A percentile compares a stretch with the other conserved stretches of the same genome.
phyloP scores from a whole-genome alignment of 225 moss, liverwort and hornwort genomes.

The Lunularia cruciata region DNA sequence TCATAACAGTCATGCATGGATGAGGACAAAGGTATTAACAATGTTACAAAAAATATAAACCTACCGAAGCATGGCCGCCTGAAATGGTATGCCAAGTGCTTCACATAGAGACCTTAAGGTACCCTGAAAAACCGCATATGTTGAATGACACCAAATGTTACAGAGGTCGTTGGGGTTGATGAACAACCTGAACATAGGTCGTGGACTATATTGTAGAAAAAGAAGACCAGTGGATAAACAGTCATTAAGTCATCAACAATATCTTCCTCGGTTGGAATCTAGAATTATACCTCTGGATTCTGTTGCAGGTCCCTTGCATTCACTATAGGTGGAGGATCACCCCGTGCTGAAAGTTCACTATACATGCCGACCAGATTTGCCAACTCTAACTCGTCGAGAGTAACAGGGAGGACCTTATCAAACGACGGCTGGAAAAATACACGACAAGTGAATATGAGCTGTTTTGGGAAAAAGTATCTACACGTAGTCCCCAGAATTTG shows the following conservation, averaged over 20 bases:
- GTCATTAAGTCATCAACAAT: too few relatives aligned
- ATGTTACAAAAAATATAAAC: not conserved
- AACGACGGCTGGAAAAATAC: slow-evolving; percentile 66
- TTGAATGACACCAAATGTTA: too few relatives aligned
- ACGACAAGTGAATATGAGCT: too few relatives aligned
- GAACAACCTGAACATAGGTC: too few relatives aligned
- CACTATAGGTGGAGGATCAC: slow-evolving; percentile 72
- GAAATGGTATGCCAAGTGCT: slow-evolving; percentile 76
- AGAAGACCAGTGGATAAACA: too few relatives aligned
- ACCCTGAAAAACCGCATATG: slow-evolving; percentile 43
- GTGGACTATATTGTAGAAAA: not conserved
- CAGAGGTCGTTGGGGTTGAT: too few relatives aligned
- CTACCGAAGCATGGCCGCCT: slow-evolving; percentile 76
- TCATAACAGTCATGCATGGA: too few relatives aligned
- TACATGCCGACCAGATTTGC: slow-evolving; percentile 62
- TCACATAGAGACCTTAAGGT: slow-evolving; percentile 78
- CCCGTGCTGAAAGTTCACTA: slow-evolving; percentile 62
- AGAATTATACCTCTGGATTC: slow-evolving; percentile 65
- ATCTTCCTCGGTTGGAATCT: too few relatives aligned
- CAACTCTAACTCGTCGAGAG: slow-evolving; percentile 68
- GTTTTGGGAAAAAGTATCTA: too few relatives aligned
- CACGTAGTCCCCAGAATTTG: too few relatives aligned
- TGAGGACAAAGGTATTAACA: too few relatives aligned
- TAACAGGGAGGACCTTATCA: slow-evolving; percentile 69
- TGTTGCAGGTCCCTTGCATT: slow-evolving; percentile 70